Percentiles rank a stretch among this genome's conserved stretches.
These are phyloP conservation scores for Auricularia heimuer DNA, from an alignment of 768 basidiomycete species.

Conservation along the genomic window DNA sequence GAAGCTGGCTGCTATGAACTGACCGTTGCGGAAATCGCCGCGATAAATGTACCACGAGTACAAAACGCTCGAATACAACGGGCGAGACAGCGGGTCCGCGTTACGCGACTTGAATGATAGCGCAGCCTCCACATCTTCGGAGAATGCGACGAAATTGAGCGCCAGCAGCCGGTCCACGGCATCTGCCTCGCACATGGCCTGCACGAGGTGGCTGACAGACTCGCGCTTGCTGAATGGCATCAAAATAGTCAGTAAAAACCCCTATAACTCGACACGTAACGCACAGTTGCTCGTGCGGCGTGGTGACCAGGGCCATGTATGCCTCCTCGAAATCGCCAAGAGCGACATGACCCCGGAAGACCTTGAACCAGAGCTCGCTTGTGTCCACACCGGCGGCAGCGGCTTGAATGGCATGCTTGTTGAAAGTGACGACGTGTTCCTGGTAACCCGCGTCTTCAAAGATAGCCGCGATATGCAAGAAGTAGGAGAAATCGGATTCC, in stretches of 20 bases:
- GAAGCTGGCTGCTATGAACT: constrained; percentile 18
- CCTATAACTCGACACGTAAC: constrained; percentile 23
- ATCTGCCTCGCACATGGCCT: constrained; percentile 87
- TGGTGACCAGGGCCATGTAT: constrained; percentile 64
- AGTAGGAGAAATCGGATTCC: constrained; percentile 61
- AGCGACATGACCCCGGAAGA: constrained; percentile 68
- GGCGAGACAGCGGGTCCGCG: constrained; percentile 75
- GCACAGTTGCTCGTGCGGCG: constrained; percentile 71
- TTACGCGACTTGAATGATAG: constrained; percentile 91
- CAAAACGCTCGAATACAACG: constrained; percentile 84
- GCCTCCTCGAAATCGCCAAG: constrained; percentile 78
- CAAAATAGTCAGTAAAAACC: neutral
- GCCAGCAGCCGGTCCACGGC: constrained; percentile 68
- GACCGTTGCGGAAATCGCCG: constrained; percentile 88
- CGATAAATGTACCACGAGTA: constrained; percentile 86
- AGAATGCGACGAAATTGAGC: constrained; percentile 77
- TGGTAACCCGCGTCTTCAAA: constrained; percentile 53
- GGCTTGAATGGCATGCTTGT: constrained; percentile 69
- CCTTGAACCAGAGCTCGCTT: constrained; percentile 64
- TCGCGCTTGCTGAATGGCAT: constrained; percentile 57
- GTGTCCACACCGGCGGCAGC: constrained; percentile 45
- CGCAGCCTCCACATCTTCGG: constrained; percentile 78
- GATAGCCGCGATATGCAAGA: constrained; percentile 63
- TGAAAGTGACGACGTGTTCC: constrained; percentile 60
- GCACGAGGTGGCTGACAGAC: constrained; percentile 70